These are phyloP conservation scores for Fusarium agapanthi DNA, from an alignment of 2,329 filamentous ascomycete genomes.

Conservation along the genomic window DNA sequence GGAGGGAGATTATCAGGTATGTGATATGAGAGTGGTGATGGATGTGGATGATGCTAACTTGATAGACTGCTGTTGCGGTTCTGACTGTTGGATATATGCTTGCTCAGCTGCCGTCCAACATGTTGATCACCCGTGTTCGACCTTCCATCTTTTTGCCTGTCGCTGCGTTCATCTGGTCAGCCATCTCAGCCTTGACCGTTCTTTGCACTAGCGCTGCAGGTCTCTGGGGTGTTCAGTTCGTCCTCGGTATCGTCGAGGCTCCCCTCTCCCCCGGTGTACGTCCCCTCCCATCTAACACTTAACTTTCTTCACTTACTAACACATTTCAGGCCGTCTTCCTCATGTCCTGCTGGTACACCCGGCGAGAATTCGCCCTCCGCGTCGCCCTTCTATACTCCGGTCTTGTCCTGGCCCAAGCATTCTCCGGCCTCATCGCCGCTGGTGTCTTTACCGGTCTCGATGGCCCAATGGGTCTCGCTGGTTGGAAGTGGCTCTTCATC, in stretches of 20 bases:
- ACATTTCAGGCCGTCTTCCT: constrained; percentile 14
- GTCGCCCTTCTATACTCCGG: constrained; percentile 67
- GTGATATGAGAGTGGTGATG: fast-evolving
- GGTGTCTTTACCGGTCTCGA: constrained; percentile 59
- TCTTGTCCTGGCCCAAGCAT: constrained; percentile 70
- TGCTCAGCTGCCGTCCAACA: constrained; percentile 29
- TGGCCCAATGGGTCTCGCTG: constrained; percentile 59
- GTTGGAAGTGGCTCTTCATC: constrained; percentile 74
- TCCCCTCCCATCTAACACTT: fast-evolving
- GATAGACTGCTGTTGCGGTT: constrained; percentile 25
- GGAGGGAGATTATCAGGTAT: constrained; percentile 29
- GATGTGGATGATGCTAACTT: neutral
- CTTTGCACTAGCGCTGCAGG: constrained; percentile 22
- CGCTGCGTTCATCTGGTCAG: constrained; percentile 24
- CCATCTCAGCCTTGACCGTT: constrained; percentile 21
- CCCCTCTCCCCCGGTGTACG: constrained; percentile 32
- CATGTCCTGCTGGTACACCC: constrained; percentile 69
- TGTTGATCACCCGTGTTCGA: constrained; percentile 28
- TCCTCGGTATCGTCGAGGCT: constrained; percentile 27
- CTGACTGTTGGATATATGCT: constrained; percentile 31
- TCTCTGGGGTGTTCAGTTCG: constrained; percentile 25
- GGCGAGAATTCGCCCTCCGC: constrained; percentile 67
- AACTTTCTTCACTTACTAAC: fast-evolving
- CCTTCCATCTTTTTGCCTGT: constrained; percentile 18
- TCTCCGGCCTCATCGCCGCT: constrained; percentile 67